Conservation (phyloP, 2,329 filamentous ascomycete species). For the Lachnellula subtilissima region DNA sequence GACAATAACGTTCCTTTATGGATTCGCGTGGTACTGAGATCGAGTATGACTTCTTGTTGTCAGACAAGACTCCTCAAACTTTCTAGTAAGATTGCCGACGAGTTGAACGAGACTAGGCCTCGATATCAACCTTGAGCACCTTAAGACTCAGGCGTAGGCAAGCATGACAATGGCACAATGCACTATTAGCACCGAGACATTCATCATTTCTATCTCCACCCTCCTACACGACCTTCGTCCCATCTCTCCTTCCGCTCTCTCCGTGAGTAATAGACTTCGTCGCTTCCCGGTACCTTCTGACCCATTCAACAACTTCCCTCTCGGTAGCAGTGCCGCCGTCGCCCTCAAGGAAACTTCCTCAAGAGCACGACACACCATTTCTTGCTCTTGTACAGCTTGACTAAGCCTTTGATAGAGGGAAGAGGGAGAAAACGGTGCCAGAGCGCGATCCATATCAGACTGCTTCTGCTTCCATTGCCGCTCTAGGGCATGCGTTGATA, state of each 20-base stretch:
- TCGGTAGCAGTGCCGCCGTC: conserved; percentile 58
- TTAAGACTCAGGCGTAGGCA: too few relatives aligned
- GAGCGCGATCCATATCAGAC: conserved; percentile 77
- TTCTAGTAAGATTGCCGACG: too few relatives aligned
- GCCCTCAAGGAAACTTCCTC: conserved; percentile 81
- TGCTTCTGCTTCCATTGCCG: conserved; percentile 90
- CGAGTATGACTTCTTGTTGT: too few relatives aligned
- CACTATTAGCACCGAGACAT: neutral
- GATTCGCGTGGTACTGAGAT: too few relatives aligned
- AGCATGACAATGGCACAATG: neutral
- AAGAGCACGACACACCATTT: conserved; percentile 70
- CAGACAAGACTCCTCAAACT: too few relatives aligned
- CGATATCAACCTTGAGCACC: too few relatives aligned
- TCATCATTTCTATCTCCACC: conserved; percentile 65
- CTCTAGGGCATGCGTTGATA: conserved; percentile 80
- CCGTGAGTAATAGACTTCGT: conserved; percentile 71
- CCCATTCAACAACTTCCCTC: conserved; percentile 80
- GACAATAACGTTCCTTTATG: too few relatives aligned
- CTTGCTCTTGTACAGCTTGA: conserved; percentile 77
- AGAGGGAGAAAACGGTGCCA: conserved; percentile 80
- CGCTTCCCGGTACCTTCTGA: conserved; percentile 73
- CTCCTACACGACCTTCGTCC: conserved; percentile 93
- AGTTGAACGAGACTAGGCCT: too few relatives aligned
- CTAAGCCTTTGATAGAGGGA: conserved; percentile 78
- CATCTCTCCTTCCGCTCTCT: conserved; percentile 86